Evolutionary conservation across 2,329 filamentous ascomycete species (phyloP).

Genomic region (Claviceps sorghi): DNA sequence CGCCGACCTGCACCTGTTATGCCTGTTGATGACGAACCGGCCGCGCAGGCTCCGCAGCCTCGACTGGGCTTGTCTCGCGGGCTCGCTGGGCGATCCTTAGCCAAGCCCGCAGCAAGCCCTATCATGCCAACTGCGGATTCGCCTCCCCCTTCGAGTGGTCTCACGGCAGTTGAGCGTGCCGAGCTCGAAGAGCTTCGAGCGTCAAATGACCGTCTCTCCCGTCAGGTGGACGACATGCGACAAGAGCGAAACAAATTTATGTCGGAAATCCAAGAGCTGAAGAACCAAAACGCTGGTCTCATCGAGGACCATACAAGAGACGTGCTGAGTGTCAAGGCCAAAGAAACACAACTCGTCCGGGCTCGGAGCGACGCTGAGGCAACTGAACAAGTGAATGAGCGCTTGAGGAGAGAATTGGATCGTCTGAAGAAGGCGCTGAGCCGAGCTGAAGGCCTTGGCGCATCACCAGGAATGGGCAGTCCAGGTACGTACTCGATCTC

Average conservation of each 20-base stretch:
- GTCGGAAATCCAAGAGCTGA: conserved; percentile 83
- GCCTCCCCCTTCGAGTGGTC: conserved; percentile 46
- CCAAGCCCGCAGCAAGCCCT: conserved; percentile 50
- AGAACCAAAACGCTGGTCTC: conserved; percentile 89
- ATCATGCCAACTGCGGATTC: conserved; percentile 37
- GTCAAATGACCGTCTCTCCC: conserved; percentile 64
- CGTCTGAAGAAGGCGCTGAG: conserved; percentile 77
- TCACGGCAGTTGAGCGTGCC: conserved; percentile 71
- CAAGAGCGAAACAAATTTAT: conserved; percentile 68
- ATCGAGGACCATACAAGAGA: conserved; percentile 97
- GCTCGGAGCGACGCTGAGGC: conserved; percentile 81
- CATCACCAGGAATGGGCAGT: conserved; percentile 23
- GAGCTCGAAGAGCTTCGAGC: conserved; percentile 79
- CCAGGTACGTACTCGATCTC: conserved; percentile 15
- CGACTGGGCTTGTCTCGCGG: conserved; percentile 60
- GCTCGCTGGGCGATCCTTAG: conserved; percentile 70
- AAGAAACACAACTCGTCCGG: conserved; percentile 91
- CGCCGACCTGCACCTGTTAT: conserved; percentile 36
- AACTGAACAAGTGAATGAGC: conserved; percentile 72
- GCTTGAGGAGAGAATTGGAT: conserved; percentile 76
- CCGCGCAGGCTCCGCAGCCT: conserved; percentile 42
- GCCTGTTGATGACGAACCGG: conserved; percentile 42
- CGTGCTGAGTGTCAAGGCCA: conserved; percentile 91
- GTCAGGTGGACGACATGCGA: conserved; percentile 65
- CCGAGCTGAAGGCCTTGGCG: conserved; percentile 39